Base-by-base conservation (phyloP, 208 protist species). In the Leishmania lainsoni region DNA sequence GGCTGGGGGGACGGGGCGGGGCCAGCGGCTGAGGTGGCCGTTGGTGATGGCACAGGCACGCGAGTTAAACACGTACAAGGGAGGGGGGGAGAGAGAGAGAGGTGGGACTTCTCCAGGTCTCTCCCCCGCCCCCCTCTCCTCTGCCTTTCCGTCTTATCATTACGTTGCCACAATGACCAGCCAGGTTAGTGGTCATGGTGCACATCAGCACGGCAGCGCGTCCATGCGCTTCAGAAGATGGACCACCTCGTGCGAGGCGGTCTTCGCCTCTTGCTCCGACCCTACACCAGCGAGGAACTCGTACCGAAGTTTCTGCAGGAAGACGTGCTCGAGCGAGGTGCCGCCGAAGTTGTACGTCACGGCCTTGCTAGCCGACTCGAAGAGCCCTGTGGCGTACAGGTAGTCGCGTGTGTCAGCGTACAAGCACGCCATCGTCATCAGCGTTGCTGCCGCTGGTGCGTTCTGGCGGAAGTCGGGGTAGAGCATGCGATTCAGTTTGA, bases 361-460 rank as follows among this genome's bases (percentile, higher is more conserved):
- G 6, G 75, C 76, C 80, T 96, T 96, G 58, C 88, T 81, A 22
- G 94, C 91, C n/a, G 87, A 89, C 65, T 93, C 89, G 82, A 95
- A 96, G 9, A 97, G 83, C 10, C 94, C 94, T 4, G 91, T 95
- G 9, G 94, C 92, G 80, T 97, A 96, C 22, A 97, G 81, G 83
- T 97, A 97, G 85, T 97, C 94, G 42, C 92, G 87, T 54, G 89
- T 95, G 83, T 97, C 94, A n/a, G 91, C 94, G 83, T 96, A 97
- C 76, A 94, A 86, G 76, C 89, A 94, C 12, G 91, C 94, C 92
- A 97, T 95, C 22, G 85, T 68, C 26, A 90, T 77, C 22, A 97
- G 86, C 68, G 86, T 93, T 83, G 87, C 90, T 9, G 87, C 87
- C 1, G 92, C 94, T 29, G 86, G 74, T 3, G 89, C 74, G 81